phyloP scores from a whole-genome alignment of 495 filamentous ascomycete genomes.

The Tricharina praecox region DNA sequence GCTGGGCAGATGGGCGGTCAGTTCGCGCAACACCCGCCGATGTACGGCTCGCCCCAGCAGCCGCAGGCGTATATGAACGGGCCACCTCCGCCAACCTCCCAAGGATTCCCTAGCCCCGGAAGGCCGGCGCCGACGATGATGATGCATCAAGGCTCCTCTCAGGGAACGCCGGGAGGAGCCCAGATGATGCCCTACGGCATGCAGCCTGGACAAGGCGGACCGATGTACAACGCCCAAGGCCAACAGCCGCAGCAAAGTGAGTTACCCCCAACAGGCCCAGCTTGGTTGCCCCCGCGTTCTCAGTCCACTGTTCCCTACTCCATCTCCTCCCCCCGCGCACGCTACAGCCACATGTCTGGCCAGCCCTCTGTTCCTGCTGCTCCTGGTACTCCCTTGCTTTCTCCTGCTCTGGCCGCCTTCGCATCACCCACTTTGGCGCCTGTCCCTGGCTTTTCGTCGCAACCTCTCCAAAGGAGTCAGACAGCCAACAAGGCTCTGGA shows the following conservation, averaged over 20 bases:
- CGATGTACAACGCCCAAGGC: constrained; percentile 24
- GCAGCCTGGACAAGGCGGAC: constrained; percentile 24
- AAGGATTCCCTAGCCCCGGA: constrained; percentile 47
- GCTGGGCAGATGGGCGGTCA: constrained; percentile 34
- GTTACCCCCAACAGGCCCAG: constrained; percentile 21
- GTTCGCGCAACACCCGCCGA: constrained; percentile 32
- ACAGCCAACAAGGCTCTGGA: constrained; percentile 13
- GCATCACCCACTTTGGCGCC: constrained; percentile 16
- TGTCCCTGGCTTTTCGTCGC: constrained; percentile 15
- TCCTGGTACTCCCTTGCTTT: constrained; percentile 13
- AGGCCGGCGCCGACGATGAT: constrained; percentile 53
- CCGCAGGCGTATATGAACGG: constrained; percentile 43
- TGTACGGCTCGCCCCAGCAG: constrained; percentile 50
- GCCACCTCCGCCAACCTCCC: constrained; percentile 38
- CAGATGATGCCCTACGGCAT: constrained; percentile 28
- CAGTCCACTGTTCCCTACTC: constrained; percentile 22
- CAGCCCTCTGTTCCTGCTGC: constrained; percentile 15
- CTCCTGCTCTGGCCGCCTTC: constrained; percentile 18
- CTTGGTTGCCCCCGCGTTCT: constrained; percentile 23
- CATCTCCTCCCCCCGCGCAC: constrained; percentile 16
- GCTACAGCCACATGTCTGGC: constrained; percentile 13
- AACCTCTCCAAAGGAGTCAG: constrained; percentile 22
- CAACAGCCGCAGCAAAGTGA: constrained; percentile 27
- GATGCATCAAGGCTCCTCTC: constrained; percentile 39
- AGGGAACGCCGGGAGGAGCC: constrained; percentile 23